Evolutionary conservation across 345 rosid species (phyloP).

Genomic region (Litchi chinensis): DNA sequence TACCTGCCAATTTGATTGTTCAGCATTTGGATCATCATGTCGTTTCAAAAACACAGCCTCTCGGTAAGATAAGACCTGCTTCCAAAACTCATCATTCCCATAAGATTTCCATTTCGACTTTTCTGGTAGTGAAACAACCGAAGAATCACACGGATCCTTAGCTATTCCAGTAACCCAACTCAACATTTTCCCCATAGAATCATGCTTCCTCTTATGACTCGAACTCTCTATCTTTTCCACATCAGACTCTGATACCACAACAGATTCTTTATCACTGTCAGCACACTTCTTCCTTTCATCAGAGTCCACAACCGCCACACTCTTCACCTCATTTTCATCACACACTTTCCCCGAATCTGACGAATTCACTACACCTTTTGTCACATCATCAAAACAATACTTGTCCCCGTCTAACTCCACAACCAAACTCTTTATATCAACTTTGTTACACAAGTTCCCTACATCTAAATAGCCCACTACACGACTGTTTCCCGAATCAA

Average conservation of each 20-base stretch:
- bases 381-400: conserved; percentile 23
- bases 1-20: conserved; percentile 60
- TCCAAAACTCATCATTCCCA: conserved; percentile 70
- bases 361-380: conserved; percentile 19
- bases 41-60: conserved; percentile 46
- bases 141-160: conserved; percentile 57
- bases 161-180: conserved; percentile 67
- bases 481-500: conserved; percentile 24
- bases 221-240: conserved; percentile 16
- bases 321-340: conserved; percentile 29
- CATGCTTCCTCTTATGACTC: conserved; percentile 54
- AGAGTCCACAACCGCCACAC: conserved; percentile 15
- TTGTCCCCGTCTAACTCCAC: conserved; percentile 17
- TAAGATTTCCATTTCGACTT: conserved; percentile 64
- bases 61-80: conserved; percentile 65
- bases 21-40: conserved; percentile 37
- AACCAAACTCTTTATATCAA: conserved; percentile 27
- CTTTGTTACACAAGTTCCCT: conserved; percentile 25
- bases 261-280: conserved; percentile 21
- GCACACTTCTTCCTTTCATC: conserved; percentile 16
- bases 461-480: conserved; percentile 20
- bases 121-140: conserved; percentile 59
- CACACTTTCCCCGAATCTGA: conserved; percentile 14
- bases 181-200: conserved; percentile 46
- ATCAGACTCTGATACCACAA: conserved; percentile 26